phyloP scores from a whole-genome alignment of 1,284 basidiomycete species.

The Malassezia sympodialis region DNA sequence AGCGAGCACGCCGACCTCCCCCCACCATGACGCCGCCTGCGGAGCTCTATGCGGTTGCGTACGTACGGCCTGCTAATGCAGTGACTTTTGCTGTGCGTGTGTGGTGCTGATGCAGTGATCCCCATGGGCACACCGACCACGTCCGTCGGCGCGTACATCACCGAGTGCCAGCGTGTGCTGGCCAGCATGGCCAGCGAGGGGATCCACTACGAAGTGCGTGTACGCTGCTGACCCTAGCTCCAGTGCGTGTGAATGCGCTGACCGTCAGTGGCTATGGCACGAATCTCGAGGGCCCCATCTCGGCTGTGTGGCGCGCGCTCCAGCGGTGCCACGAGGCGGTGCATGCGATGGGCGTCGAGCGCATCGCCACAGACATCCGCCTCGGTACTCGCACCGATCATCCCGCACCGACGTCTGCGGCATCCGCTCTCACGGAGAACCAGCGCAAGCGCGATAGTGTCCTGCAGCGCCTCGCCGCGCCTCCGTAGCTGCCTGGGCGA shows the following conservation, averaged over 20 bases:
- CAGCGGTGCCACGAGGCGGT: slow-evolving; percentile 44
- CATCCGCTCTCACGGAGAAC: slow-evolving; percentile 34
- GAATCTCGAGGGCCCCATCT: slow-evolving; percentile 42
- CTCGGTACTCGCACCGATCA: slow-evolving; percentile 43
- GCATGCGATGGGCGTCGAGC: slow-evolving; percentile 37
- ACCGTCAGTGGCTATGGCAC: slow-evolving; percentile 44
- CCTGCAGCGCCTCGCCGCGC: slow-evolving; percentile 17
- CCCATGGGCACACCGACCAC: slow-evolving; percentile 43
- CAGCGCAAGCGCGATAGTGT: slow-evolving; percentile 46
- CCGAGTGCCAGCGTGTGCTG: slow-evolving; percentile 44
- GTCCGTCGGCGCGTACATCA: slow-evolving; percentile 43
- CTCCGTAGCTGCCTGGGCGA: background rate
- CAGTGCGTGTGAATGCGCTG: slow-evolving; percentile 1
- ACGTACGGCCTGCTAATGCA: slow-evolving; percentile 9
- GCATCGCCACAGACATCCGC: slow-evolving; percentile 46
- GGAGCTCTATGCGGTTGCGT: slow-evolving; percentile 18
- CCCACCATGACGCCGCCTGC: background rate
- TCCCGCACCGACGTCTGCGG: slow-evolving; percentile 17
- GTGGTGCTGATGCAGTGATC: slow-evolving; percentile 24
- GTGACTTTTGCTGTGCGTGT: slow-evolving; percentile 38
- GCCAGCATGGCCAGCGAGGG: slow-evolving; percentile 32
- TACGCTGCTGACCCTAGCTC: background rate
- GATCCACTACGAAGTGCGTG: slow-evolving; percentile 38
- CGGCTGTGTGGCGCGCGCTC: slow-evolving; percentile 34
- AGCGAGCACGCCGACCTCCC: background rate